Evolutionary conservation across 257 asterid genomes (phyloP), one percentile per base, ranked within the genome.

Genomic region (Solanum rostratum): DNA sequence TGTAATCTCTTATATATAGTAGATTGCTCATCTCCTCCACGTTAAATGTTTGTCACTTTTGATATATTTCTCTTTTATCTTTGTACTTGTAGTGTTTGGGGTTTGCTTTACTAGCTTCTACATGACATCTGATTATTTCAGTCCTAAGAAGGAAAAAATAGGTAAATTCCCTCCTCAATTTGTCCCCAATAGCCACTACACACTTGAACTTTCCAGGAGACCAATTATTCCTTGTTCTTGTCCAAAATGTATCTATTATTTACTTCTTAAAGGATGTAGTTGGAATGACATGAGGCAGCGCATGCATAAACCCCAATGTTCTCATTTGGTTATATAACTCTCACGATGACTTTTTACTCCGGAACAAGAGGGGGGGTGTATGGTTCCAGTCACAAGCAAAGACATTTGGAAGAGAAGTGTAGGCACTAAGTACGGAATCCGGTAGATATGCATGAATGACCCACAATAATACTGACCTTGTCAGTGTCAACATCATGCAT

Each of bases 401-500:
- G 37, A 46, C 16, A 13, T 46, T 74, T 46, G 22, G 6, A 46
- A n/a, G 57, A 71, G 29, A n/a, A 22, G 11, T 43, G 15, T 22
- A 71, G n/a, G 80, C 30, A 73, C 80, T 3, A 45, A 12, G 81
- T 74, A 74, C n/a, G 3, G 46, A 46, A 46, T 74, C 20, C 1
- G 2, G 59, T 74, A 22, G 81, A 74, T 74, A 16, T 46, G 15
- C 39, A 46, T 76, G 63, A 50, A 76, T 49, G 45, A 65, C 33
- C 45, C 13, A 63, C 10, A 45, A 18, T 41, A 62, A 53, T 57
- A 66, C 88, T 62, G 55, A 91, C 95, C 93, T 92, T 92, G 83
- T 92, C 92, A 1, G 95, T 88, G 83, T 92, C 93, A 46, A 92
- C 95, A 73, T 92, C 95, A 80, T 84, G 92, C 92, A 92, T 91